Evolutionary conservation across 1,284 basidiomycete species (phyloP).

Genomic region (Lignosus rhinocerotis): DNA sequence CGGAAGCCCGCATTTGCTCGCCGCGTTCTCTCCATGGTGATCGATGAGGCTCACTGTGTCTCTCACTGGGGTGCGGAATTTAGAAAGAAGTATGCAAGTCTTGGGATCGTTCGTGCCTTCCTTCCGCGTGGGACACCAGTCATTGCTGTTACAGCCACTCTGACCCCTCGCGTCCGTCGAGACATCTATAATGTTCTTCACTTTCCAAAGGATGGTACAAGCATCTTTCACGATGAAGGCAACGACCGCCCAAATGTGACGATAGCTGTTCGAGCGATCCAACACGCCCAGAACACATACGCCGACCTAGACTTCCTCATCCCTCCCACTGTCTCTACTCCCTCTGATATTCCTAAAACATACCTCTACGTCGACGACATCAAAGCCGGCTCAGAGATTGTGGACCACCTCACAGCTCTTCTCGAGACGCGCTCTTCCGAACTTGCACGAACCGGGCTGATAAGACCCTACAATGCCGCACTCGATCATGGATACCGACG

Average conservation of each 20-base stretch:
- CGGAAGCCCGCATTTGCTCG: too few relatives aligned
- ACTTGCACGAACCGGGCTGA: too few relatives aligned
- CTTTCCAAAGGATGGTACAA: too few relatives aligned
- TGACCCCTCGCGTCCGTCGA: conserved; percentile 33
- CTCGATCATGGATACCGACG: too few relatives aligned
- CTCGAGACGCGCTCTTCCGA: neutral
- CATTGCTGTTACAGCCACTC: conserved; percentile 41
- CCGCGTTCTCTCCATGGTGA: conserved; percentile 37
- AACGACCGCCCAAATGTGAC: conserved; percentile 43
- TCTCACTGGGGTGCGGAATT: conserved; percentile 44
- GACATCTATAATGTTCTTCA: too few relatives aligned
- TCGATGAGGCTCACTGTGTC: conserved; percentile 43
- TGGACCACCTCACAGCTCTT: conserved; percentile 18
- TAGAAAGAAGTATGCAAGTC: conserved; percentile 38
- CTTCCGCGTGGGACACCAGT: conserved; percentile 36
- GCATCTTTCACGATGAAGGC: too few relatives aligned
- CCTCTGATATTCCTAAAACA: conserved; percentile 22
- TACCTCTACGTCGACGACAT: conserved; percentile 28
- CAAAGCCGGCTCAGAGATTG: conserved; percentile 19
- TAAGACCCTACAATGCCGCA: too few relatives aligned
- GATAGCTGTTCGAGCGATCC: conserved; percentile 37
- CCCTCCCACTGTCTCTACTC: conserved; percentile 9
- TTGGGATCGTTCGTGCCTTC: conserved; percentile 38
- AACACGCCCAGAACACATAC: conserved; percentile 38
- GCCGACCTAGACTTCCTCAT: conserved; percentile 42